A percentile compares a stretch with the other conserved stretches of the same genome.
Conservation (phyloP, 768 basidiomycete genomes). For the Termitomyces sp. region DNA sequence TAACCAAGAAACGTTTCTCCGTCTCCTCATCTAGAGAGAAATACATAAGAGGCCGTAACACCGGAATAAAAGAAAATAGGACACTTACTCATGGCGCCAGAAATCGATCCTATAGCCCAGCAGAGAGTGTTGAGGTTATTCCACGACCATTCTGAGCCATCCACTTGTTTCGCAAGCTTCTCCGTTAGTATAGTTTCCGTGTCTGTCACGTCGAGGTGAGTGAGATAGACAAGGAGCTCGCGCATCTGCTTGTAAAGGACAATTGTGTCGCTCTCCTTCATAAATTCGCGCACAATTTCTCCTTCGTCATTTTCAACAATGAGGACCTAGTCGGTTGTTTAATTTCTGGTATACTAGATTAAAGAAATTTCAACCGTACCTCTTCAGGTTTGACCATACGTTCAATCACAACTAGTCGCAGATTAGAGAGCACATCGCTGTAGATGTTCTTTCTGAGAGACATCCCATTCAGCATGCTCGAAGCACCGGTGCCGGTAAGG, state of each 20-base stretch:
- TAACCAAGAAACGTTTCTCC: slow-evolving; percentile 97
- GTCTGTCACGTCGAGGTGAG: slow-evolving; percentile 93
- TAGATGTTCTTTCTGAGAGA: slow-evolving; percentile 92
- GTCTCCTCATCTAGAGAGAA: slow-evolving; percentile 83
- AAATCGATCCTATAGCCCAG: slow-evolving; percentile 99
- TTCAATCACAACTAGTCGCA: slow-evolving; percentile 95
- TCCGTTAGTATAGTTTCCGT: slow-evolving; percentile 97
- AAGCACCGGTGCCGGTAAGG: slow-evolving; percentile 64
- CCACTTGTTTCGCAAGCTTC: slow-evolving; percentile 95
- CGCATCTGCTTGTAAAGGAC: slow-evolving; percentile 99
- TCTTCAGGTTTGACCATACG: slow-evolving; percentile 99
- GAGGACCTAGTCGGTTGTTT: slow-evolving; percentile 59
- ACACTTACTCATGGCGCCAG: slow-evolving; percentile 98
- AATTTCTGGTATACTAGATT: not conserved
- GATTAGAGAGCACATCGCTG: slow-evolving; percentile 89
- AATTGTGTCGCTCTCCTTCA: slow-evolving; percentile 98
- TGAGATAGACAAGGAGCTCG: slow-evolving; percentile 94
- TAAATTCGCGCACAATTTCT: slow-evolving; percentile 98
- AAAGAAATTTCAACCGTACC: slow-evolving; percentile 41
- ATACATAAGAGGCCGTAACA: not conserved
- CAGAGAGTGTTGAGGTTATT: slow-evolving; percentile 98
- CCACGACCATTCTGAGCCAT: slow-evolving; percentile 99
- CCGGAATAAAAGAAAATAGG: slow-evolving; percentile 11
- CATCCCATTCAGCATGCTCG: slow-evolving; percentile 72
- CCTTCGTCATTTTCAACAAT: slow-evolving; percentile 99